Base-by-base conservation (phyloP, 1,284 basidiomycete genomes). In the Trichosporon coremiiforme region DNA sequence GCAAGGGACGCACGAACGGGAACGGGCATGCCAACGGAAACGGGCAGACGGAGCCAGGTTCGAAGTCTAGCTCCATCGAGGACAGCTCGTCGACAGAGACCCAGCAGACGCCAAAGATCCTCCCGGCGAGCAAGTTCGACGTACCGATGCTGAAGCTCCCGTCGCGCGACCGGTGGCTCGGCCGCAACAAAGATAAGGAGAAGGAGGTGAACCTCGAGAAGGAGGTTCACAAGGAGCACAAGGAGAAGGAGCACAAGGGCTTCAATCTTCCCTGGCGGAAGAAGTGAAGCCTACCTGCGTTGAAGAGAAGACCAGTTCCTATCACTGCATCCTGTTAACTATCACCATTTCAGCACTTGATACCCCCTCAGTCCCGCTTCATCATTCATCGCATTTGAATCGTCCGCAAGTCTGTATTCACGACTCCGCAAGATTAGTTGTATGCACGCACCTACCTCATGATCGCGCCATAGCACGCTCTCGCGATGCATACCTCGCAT, bases 111-210 rank as follows among this genome's bases (percentile, higher is more conserved):
- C 57, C 57, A 5, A 60, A 60, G 57, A 29, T 60, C 57, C 10
- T 60, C 4, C 31, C 57, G 4, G 31, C 57, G 4, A 2, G 12
- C 29, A 60, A 60, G 57, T 60, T 60, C 10, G 57, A 60, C 57
- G 57, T 60, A 13, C 57, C 57, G 15, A 60, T 60, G 57, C 22
- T 60, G 57, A 60, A 60, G 31, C 57, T 60, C 1, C 57, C 57
- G 17, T 60, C 57, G 31, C 25, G 57, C 13, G 57, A 60, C 57
- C 57, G 57, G 5, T 35, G 12, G 57, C 8, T 60, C 10, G 68
- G 64, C 31, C 66, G 50, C 22, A 35, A 66, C 15, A 66, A 68
- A 35, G 65, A 66, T 38, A 68, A 69, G 36, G 65, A 70, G 4
- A 57, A 60, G 57, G 57, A 60, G 57, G n/a, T 22, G 29, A 29